Conservation (phyloP, 345 rosid genomes). For the Populus deltoides region DNA sequence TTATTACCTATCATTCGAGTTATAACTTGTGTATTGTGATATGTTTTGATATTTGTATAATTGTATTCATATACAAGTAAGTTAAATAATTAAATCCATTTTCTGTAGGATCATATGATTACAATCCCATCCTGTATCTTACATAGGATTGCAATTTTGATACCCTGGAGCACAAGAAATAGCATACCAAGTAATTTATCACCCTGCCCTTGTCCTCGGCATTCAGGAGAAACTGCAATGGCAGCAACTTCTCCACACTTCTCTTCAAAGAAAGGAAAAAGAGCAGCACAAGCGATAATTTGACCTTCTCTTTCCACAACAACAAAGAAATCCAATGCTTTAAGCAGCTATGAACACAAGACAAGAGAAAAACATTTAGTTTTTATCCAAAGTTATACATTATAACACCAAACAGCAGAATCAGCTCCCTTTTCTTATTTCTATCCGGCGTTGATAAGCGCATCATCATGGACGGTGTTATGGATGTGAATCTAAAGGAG, state of each 20-base stretch:
- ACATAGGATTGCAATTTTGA: too few relatives aligned
- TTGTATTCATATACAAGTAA: too few relatives aligned
- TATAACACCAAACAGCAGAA: not conserved
- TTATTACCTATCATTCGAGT: too few relatives aligned
- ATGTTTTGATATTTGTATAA: too few relatives aligned
- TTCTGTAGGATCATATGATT: too few relatives aligned
- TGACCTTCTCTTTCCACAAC: conserved; percentile 96
- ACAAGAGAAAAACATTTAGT: conserved; percentile 7
- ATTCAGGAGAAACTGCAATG: conserved; percentile 84
- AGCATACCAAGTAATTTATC: conserved; percentile 82
- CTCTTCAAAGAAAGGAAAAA: conserved; percentile 72
- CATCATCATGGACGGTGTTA: not conserved
- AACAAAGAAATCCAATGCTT: conserved; percentile 53
- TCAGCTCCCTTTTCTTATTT: not conserved
- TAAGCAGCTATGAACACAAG: conserved; percentile 51
- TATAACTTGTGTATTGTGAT: too few relatives aligned
- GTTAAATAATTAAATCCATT: too few relatives aligned
- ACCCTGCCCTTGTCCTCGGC: conserved; percentile 95
- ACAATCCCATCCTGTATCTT: too few relatives aligned
- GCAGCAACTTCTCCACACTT: conserved; percentile 93
- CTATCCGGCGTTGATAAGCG: not conserved
- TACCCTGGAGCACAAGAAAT: not conserved
- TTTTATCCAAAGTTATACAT: not conserved
- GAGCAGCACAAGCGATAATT: conserved; percentile 86
- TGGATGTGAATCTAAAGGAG: not conserved